A percentile compares a stretch with the other conserved stretches of the same genome.
These are phyloP conservation scores for Thuidium tamariscinum DNA, from an alignment of 225 moss, liverwort and hornwort genomes.

Conservation along the genomic window DNA sequence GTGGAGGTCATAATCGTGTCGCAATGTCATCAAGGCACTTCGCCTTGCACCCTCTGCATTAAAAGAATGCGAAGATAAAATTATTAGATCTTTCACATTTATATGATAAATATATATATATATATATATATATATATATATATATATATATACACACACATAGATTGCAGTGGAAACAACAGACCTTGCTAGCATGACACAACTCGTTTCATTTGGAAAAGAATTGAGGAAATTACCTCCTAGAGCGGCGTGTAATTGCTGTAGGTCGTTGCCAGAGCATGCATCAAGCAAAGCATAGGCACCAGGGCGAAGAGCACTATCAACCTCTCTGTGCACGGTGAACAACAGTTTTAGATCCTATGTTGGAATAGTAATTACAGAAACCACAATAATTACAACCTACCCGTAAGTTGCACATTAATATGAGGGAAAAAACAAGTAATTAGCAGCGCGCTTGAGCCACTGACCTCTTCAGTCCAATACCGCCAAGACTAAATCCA, in stretches of 20 bases:
- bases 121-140: too few relatives aligned
- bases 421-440: background rate
- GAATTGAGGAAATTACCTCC: slow-evolving; percentile 49
- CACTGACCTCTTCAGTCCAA: slow-evolving; percentile 58
- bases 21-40: slow-evolving; percentile 69
- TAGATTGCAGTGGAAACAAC: background rate
- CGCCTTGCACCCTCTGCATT: slow-evolving; percentile 86
- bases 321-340: slow-evolving; percentile 62
- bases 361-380: background rate
- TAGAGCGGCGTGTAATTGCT: slow-evolving; percentile 76
- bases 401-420: background rate
- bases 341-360: background rate
- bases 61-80: background rate
- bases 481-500: slow-evolving; percentile 46
- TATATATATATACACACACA: too few relatives aligned
- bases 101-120: background rate
- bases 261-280: slow-evolving; percentile 82
- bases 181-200: background rate
- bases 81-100: background rate
- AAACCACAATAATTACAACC: background rate
- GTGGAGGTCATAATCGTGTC: slow-evolving; percentile 69
- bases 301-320: slow-evolving; percentile 73
- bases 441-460: background rate
- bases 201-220: background rate
- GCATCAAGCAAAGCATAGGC: slow-evolving; percentile 83